These are phyloP conservation scores for Tolypocladium nubicola DNA, from an alignment of 2,329 filamentous ascomycete species.

Conservation along the genomic window DNA sequence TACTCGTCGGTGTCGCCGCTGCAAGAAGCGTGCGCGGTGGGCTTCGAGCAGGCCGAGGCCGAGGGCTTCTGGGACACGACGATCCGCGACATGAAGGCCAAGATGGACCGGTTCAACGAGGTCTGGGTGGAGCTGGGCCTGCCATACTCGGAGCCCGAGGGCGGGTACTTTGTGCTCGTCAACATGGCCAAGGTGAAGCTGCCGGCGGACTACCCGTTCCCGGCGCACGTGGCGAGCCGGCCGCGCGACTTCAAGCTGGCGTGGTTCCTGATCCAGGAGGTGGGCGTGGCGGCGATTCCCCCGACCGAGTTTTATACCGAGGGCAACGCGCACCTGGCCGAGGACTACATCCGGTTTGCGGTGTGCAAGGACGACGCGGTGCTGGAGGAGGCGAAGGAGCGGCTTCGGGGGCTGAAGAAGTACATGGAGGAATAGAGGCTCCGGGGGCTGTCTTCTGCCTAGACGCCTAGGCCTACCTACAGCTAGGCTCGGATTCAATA, in stretches of 20 bases:
- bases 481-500: not conserved
- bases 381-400: slow-evolving; percentile 66
- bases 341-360: slow-evolving; percentile 90
- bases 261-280: slow-evolving; percentile 95
- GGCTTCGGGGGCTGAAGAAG: slow-evolving; percentile 61
- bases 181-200: slow-evolving; percentile 85
- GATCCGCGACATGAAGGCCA: slow-evolving; percentile 77
- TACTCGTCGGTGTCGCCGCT: slow-evolving; percentile 88
- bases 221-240: slow-evolving; percentile 72
- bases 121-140: slow-evolving; percentile 66
- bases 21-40: slow-evolving; percentile 88
- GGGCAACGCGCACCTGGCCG: slow-evolving; percentile 69
- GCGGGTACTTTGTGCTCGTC: slow-evolving; percentile 93
- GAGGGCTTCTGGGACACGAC: slow-evolving; percentile 81
- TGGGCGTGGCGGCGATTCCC: slow-evolving; percentile 91
- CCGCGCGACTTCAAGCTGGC: slow-evolving; percentile 89
- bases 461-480: too few species aligned
- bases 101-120: slow-evolving; percentile 78
- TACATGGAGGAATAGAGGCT: slow-evolving; percentile 38
- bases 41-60: slow-evolving; percentile 81
- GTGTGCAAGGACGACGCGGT: slow-evolving; percentile 93
- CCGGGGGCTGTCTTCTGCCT: too few species aligned
- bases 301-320: slow-evolving; percentile 96
- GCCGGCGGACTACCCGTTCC: slow-evolving; percentile 78
- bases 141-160: slow-evolving; percentile 85